Evolutionary conservation across 176 grass and related monocot species (phyloP).

Genomic region (Oryza nivara): DNA sequence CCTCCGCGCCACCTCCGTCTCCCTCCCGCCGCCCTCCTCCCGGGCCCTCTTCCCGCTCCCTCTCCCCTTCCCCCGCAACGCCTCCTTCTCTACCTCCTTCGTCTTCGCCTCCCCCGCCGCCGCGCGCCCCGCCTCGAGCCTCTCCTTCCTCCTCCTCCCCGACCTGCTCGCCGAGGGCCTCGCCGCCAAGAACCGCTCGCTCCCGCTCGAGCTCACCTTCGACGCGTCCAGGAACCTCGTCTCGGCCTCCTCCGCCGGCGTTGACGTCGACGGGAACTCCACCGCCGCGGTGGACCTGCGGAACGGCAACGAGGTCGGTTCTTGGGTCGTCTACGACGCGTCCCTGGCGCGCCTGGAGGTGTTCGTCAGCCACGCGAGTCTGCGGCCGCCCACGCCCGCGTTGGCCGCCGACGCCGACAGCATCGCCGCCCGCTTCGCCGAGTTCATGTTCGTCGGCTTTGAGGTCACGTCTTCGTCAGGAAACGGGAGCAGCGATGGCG

Average conservation of each 20-base stretch:
- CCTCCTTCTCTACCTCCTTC: conserved; percentile 51
- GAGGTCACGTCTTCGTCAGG: conserved; percentile 31
- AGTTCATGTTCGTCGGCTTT: conserved; percentile 61
- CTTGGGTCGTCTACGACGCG: conserved; percentile 49
- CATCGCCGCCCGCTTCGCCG: conserved; percentile 35
- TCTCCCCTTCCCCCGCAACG: conserved; percentile 22
- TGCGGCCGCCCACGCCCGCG: conserved; percentile 19
- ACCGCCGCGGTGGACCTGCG: conserved; percentile 37
- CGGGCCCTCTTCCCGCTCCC: conserved; percentile 39
- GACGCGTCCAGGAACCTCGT: conserved; percentile 36
- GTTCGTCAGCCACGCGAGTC: conserved; percentile 45
- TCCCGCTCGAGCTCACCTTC: conserved; percentile 30
- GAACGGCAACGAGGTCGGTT: conserved; percentile 38
- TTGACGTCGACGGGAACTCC: conserved; percentile 20
- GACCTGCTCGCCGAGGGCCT: conserved; percentile 9
- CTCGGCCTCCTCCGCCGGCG: not conserved
- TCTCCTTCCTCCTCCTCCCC: conserved; percentile 49
- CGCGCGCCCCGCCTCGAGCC: conserved; percentile 19
- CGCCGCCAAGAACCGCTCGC: conserved; percentile 15
- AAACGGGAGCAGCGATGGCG: conserved; percentile 34
- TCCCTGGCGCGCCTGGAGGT: conserved; percentile 31
- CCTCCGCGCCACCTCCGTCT: conserved; percentile 29
- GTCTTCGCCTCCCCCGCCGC: conserved; percentile 29
- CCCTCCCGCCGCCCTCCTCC: conserved; percentile 41
- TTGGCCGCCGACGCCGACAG: conserved; percentile 12